Evolutionary conservation across 179 eudicot species (phyloP).

Genomic region (Amaranthus tricolor): DNA sequence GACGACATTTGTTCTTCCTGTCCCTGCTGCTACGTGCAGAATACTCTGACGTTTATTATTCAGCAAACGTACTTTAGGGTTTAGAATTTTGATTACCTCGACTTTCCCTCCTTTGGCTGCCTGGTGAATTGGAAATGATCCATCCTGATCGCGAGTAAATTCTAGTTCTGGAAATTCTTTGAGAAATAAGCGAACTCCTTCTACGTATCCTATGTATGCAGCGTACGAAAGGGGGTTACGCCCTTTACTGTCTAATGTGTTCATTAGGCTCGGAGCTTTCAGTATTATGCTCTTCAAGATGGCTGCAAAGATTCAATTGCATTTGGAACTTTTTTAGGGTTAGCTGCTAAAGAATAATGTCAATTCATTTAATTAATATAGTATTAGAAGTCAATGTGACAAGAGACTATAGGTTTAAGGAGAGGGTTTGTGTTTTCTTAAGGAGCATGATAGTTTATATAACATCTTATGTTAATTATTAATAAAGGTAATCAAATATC

Average conservation of each 20-base stretch:
- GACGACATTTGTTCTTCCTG: background rate
- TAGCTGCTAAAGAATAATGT: too few relatives aligned
- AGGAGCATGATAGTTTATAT: too few relatives aligned
- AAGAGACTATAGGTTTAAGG: too few relatives aligned
- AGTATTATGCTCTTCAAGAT: background rate
- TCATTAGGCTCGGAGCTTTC: conserved; percentile 1
- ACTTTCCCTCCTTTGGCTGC: conserved; percentile 2
- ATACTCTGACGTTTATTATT: background rate
- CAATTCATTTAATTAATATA: too few relatives aligned
- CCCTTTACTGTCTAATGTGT: background rate
- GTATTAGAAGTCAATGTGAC: too few relatives aligned
- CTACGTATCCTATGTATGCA: background rate
- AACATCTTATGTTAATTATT: too few relatives aligned
- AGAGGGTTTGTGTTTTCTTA: too few relatives aligned
- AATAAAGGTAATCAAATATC: too few relatives aligned
- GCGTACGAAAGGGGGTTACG: conserved; percentile 8
- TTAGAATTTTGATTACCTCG: background rate
- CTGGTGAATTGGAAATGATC: conserved; percentile 7
- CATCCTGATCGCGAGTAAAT: background rate
- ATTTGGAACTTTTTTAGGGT: background rate
- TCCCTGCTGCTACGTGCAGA: conserved; percentile 9
- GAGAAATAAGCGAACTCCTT: background rate
- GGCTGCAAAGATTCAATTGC: background rate
- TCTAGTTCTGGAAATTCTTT: background rate
- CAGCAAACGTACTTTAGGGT: background rate